Base-by-base conservation (phyloP, 1,139 yeast genomes). In the Yamadazyma kanchanaburiensis region DNA sequence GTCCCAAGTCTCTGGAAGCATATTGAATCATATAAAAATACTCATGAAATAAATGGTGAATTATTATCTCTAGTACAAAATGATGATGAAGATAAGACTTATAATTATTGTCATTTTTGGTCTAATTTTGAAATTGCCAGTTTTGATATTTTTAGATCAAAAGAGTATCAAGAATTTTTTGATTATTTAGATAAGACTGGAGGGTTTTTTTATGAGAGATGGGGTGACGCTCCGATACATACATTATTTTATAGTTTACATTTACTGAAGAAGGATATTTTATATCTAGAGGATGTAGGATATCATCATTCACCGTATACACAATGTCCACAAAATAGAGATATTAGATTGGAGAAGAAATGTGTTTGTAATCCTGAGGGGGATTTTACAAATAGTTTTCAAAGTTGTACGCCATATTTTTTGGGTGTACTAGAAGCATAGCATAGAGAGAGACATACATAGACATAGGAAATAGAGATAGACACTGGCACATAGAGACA, bases 141-240 rank as follows among this genome's bases (percentile, higher is more conserved):
- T 30, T 37, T 62, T 9, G 46, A 48, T 12, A 34, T 61, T 2
- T 62, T 52, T 34, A 37, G 45, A 21, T 40, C 45, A 24, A 33
- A 35, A 1, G 37, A 45, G 10, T 62, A 62, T 39, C 37, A 46
- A 10, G 36, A 40, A 3, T 53, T 47, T 29, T 62, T 62, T 32
- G 34, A 49, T 8, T 49, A 40, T 30, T 44, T 62, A 28, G 68
- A 62, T 38, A 13, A 22, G 6, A 32, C 42, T 4, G 69, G 68
- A 1, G 68, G 69, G 12, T 60, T 62, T 35, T 62, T 39, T 38
- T 62, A 63, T 37, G 68, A 62, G 39, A 40, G 69, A 26, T 63
- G 70, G 70, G 69, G 69, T 5, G 70, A 62, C 39, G 70, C 68
- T 1, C 69, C 70, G 0, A 45, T 63, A 8, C 68, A 61, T 39